A percentile compares a stretch with the other conserved stretches of the same genome.
Conservation (phyloP, 257 asterid genomes). For the Ligustrum vulgare region DNA sequence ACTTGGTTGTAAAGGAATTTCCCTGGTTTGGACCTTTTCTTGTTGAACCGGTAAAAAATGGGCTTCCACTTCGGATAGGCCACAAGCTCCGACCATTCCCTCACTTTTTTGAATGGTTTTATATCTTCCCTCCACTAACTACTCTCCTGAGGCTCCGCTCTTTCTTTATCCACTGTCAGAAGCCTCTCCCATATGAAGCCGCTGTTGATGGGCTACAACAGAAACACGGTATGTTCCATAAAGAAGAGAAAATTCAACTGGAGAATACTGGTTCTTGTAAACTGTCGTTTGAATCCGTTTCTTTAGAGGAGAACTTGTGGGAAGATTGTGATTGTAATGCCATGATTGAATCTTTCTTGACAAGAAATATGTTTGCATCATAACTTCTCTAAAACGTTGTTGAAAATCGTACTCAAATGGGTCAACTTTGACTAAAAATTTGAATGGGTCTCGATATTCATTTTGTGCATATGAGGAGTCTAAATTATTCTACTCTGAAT, state of each 20-base stretch:
- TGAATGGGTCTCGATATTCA: no score
- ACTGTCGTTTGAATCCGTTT: constrained; percentile 21
- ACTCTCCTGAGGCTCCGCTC: background rate
- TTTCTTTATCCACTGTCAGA: constrained; percentile 23
- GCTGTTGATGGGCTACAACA: constrained; percentile 9
- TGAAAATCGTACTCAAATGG: no score
- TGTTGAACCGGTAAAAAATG: constrained; percentile 63
- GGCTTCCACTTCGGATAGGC: constrained; percentile 93
- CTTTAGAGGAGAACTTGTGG: constrained; percentile 18
- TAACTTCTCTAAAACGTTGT: no score
- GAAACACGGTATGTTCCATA: constrained; percentile 38
- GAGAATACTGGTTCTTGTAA: constrained; percentile 24
- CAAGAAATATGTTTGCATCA: no score
- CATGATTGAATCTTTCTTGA: constrained; percentile 5
- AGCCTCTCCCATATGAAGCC: constrained; percentile 35
- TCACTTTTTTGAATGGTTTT: constrained; percentile 42
- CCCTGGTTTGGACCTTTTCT: constrained; percentile 19
- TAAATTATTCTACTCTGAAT: no score
- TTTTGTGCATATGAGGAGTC: no score
- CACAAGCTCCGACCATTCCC: constrained; percentile 75
- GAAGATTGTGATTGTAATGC: background rate
- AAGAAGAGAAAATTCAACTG: constrained; percentile 31
- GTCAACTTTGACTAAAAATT: no score
- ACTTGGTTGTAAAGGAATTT: constrained; percentile 41
- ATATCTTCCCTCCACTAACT: constrained; percentile 35